These are phyloP conservation scores for Trametes pubescens DNA, from an alignment of 1,284 basidiomycete species.

Conservation along the genomic window DNA sequence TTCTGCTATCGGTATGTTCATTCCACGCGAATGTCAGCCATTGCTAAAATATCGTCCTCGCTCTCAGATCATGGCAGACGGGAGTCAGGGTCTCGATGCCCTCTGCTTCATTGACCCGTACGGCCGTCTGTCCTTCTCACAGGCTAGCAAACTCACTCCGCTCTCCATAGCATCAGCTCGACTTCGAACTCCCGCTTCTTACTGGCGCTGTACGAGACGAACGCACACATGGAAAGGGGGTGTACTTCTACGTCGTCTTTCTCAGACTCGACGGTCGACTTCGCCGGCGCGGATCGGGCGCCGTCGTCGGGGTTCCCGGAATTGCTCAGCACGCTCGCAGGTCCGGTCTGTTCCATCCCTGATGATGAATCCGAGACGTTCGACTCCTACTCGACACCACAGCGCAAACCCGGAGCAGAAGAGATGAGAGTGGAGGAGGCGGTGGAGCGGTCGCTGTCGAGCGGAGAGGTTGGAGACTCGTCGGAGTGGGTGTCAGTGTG, in stretches of 20 bases:
- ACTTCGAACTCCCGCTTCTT: neutral
- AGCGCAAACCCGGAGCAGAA: too few relatives aligned
- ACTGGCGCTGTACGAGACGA: conserved; percentile 1
- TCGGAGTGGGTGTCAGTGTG: too few relatives aligned
- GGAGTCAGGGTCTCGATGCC: neutral
- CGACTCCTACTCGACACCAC: too few relatives aligned
- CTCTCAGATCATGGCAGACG: neutral
- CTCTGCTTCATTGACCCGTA: neutral
- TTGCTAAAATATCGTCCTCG: too few relatives aligned
- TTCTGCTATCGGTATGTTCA: too few relatives aligned
- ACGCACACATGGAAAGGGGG: neutral
- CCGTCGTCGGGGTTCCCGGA: neutral
- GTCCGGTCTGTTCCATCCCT: neutral
- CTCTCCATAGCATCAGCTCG: neutral
- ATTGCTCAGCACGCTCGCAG: neutral
- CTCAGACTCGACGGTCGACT: neutral
- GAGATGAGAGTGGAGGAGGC: too few relatives aligned
- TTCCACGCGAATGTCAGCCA: neutral
- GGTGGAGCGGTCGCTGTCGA: too few relatives aligned
- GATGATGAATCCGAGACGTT: neutral
- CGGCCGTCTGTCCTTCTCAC: neutral
- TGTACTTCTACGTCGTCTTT: neutral
- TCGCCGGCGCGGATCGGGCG: neutral
- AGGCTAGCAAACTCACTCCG: neutral
- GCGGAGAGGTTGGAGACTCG: too few relatives aligned